Conservation (phyloP, 352 stramenopile genomes). For the Globisporangium polare region DNA sequence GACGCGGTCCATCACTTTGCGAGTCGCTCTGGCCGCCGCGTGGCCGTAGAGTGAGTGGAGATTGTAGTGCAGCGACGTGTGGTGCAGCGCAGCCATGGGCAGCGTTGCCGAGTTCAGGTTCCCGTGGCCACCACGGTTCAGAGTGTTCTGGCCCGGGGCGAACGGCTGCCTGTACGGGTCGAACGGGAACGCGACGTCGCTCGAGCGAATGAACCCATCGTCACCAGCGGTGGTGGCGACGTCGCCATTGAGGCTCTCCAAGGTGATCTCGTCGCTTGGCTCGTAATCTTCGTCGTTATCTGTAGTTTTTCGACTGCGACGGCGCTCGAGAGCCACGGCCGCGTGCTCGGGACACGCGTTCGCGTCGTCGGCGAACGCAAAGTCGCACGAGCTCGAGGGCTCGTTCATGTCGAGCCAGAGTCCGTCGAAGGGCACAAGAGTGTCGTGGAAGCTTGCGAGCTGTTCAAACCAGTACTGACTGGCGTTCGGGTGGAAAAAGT, state of each 20-base stretch:
- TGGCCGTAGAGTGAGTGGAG: conserved; percentile 83
- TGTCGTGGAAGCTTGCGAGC: conserved; percentile 51
- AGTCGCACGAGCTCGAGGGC: conserved; percentile 64
- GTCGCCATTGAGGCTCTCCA: neutral
- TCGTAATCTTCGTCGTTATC: neutral
- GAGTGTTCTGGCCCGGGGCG: conserved; percentile 48
- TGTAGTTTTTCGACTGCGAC: too few relatives aligned
- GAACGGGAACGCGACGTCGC: conserved; percentile 71
- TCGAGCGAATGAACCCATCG: conserved; percentile 53
- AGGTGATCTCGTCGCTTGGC: neutral
- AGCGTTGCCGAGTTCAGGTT: conserved; percentile 80
- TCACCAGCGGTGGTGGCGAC: neutral
- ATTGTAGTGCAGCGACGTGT: conserved; percentile 81
- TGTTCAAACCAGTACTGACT: conserved; percentile 67
- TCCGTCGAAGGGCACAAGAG: conserved; percentile 66
- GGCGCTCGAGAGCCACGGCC: neutral
- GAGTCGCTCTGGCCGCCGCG: conserved; percentile 50
- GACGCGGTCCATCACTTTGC: conserved; percentile 39
- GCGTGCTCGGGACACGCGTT: conserved; percentile 26
- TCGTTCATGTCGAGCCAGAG: conserved; percentile 87
- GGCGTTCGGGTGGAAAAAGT: conserved; percentile 83
- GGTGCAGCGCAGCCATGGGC: conserved; percentile 65
- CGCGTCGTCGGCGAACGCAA: conserved; percentile 27
- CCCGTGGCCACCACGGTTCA: conserved; percentile 34
- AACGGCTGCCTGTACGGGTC: conserved; percentile 82